Conservation (phyloP, 2,329 filamentous ascomycete species). For the Cryphonectria naterciae region DNA sequence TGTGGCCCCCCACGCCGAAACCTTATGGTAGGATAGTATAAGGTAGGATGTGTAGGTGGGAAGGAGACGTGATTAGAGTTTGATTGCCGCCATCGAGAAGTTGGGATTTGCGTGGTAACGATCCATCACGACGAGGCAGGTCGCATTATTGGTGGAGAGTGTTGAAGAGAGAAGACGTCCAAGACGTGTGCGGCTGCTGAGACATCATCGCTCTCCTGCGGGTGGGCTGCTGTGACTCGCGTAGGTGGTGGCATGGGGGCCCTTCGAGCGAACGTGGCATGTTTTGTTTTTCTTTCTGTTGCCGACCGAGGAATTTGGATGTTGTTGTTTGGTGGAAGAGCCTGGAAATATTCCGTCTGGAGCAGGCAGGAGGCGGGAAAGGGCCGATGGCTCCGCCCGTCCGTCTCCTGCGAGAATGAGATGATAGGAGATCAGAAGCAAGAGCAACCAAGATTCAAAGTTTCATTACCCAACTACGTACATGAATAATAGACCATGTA, state of each 20-base stretch:
- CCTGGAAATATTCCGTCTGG: background rate
- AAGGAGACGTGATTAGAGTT: background rate
- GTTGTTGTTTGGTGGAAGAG: background rate
- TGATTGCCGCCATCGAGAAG: background rate
- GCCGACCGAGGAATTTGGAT: background rate
- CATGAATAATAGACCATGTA: background rate
- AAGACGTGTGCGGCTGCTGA: background rate
- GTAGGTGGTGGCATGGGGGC: background rate
- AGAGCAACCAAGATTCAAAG: background rate
- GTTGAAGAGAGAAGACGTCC: background rate
- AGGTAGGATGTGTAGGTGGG: background rate
- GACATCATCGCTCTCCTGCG: background rate
- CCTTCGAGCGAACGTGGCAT: background rate
- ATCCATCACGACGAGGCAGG: background rate
- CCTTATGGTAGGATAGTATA: background rate
- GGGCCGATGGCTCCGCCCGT: background rate
- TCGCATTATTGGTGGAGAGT: slow-evolving; percentile 4
- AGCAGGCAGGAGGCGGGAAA: background rate
- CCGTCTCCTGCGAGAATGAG: background rate
- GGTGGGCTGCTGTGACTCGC: background rate
- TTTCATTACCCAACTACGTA: background rate
- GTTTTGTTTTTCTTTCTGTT: background rate
- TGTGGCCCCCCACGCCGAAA: background rate
- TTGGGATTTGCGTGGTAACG: background rate
- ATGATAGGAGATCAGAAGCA: background rate